A percentile compares a stretch with the other conserved stretches of the same genome.
Conservation (phyloP, 1,139 yeast species). For the Hanseniaspora uvarum region DNA sequence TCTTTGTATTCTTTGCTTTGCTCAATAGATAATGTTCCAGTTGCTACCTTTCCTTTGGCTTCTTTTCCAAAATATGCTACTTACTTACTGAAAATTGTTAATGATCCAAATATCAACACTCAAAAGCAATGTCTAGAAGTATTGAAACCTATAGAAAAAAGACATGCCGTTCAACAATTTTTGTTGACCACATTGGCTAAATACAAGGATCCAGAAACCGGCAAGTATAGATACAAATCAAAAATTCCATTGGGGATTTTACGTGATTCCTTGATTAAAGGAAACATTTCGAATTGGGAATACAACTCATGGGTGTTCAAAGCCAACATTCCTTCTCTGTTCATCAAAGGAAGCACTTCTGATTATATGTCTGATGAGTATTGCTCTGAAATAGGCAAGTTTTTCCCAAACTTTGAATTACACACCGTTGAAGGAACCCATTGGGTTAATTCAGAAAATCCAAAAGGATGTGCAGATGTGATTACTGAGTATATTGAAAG, state of each 20-base stretch:
- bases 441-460: slow-evolving; percentile 80
- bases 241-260: slow-evolving; percentile 64
- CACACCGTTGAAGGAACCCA: slow-evolving; percentile 78
- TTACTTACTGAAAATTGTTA: slow-evolving; percentile 48
- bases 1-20: slow-evolving; percentile 53
- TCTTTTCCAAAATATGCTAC: slow-evolving; percentile 59
- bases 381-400: slow-evolving; percentile 60
- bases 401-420: slow-evolving; percentile 68
- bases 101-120: slow-evolving; percentile 37
- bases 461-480: slow-evolving; percentile 51
- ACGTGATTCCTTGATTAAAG: slow-evolving; percentile 52
- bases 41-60: slow-evolving; percentile 48
- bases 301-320: slow-evolving; percentile 45
- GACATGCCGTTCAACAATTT: slow-evolving; percentile 61
- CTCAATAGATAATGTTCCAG: slow-evolving; percentile 85
- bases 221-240: slow-evolving; percentile 33
- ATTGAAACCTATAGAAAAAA: slow-evolving; percentile 53
- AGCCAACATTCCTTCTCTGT: slow-evolving; percentile 64
- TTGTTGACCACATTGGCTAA: slow-evolving; percentile 44
- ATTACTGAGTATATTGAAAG: slow-evolving; percentile 51
- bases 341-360: slow-evolving; percentile 71
- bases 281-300: slow-evolving; percentile 70
- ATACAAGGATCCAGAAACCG: slow-evolving; percentile 35
- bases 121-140: slow-evolving; percentile 61
- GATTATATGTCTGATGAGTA: slow-evolving; percentile 79